A percentile compares a stretch with the other conserved stretches of the same genome.
phyloP scores from a whole-genome alignment of 306 rosid species.

The Glycyrrhiza uralensis region DNA sequence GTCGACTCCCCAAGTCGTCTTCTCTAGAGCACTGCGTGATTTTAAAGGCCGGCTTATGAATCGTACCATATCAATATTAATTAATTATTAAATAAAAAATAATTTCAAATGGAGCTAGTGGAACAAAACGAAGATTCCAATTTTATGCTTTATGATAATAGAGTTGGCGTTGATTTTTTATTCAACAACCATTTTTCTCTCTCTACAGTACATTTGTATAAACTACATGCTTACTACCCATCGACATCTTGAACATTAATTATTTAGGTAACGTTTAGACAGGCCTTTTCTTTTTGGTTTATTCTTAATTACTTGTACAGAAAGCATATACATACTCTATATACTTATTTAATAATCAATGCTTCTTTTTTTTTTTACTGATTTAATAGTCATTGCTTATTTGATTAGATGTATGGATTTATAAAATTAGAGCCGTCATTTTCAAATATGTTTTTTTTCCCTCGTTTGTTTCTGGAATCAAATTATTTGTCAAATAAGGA shows the following conservation, averaged over 20 bases:
- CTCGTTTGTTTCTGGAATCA: neutral
- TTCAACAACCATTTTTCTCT: neutral
- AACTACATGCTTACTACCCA: neutral
- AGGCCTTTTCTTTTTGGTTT: neutral
- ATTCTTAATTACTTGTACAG: neutral
- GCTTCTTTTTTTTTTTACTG: too few species aligned
- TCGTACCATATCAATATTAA: neutral
- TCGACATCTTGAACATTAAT: neutral
- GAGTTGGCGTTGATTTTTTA: neutral
- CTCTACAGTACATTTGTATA: neutral
- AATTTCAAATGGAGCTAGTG: neutral
- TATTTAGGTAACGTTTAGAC: neutral
- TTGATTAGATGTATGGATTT: neutral
- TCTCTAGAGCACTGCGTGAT: neutral
- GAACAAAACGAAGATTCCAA: constrained; percentile 10
- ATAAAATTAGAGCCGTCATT: constrained; percentile 12
- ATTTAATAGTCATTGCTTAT: too few species aligned
- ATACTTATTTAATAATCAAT: neutral
- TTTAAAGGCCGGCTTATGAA: constrained; percentile 7
- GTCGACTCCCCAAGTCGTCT: too few species aligned
- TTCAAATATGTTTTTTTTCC: neutral
- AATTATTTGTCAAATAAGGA: constrained; percentile 5
- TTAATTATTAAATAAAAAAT: too few species aligned
- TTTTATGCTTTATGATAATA: neutral
- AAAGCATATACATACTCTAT: neutral